phyloP scores from a whole-genome alignment of 345 rosid genomes.

The Gynandropsis gynandra region DNA sequence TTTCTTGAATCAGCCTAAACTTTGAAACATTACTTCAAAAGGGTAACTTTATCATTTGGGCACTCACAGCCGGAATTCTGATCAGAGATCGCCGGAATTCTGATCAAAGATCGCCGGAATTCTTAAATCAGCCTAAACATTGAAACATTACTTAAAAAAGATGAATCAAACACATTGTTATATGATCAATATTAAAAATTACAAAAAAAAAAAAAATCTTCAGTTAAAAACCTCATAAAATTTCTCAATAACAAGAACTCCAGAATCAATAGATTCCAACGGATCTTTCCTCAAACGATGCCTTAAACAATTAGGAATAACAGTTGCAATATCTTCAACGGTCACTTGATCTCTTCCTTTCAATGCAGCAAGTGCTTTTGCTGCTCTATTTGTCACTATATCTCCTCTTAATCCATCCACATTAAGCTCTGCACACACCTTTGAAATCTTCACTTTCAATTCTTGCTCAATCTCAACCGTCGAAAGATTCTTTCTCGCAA shows the following conservation, averaged over 20 bases:
- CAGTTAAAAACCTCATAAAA: conserved; percentile 84
- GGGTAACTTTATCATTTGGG: conserved; percentile 47
- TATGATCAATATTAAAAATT: neutral
- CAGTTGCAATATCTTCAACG: conserved; percentile 91
- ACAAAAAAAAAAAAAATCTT: conserved; percentile 18
- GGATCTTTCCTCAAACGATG: conserved; percentile 98
- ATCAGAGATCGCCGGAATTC: conserved; percentile 44
- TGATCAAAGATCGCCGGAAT: conserved; percentile 40
- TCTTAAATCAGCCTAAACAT: conserved; percentile 30
- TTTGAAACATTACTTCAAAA: too few relatives aligned
- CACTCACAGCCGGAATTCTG: conserved; percentile 58
- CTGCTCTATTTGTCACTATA: conserved; percentile 91
- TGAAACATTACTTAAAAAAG: too few relatives aligned
- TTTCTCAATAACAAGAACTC: conserved; percentile 78
- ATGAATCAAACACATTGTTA: too few relatives aligned
- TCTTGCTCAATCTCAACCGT: conserved; percentile 77
- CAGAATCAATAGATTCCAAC: conserved; percentile 88
- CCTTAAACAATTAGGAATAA: conserved; percentile 93
- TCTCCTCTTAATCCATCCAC: conserved; percentile 96
- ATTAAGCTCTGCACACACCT: conserved; percentile 86
- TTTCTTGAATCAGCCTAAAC: conserved; percentile 32
- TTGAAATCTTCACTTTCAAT: conserved; percentile 87
- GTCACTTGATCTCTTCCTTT: conserved; percentile 76
- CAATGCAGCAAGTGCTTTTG: conserved; percentile 83
- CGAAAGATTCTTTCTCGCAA: conserved; percentile 60